Evolutionary conservation across 2,329 filamentous ascomycete species (phyloP).

Genomic region (Apiospora sp.): DNA sequence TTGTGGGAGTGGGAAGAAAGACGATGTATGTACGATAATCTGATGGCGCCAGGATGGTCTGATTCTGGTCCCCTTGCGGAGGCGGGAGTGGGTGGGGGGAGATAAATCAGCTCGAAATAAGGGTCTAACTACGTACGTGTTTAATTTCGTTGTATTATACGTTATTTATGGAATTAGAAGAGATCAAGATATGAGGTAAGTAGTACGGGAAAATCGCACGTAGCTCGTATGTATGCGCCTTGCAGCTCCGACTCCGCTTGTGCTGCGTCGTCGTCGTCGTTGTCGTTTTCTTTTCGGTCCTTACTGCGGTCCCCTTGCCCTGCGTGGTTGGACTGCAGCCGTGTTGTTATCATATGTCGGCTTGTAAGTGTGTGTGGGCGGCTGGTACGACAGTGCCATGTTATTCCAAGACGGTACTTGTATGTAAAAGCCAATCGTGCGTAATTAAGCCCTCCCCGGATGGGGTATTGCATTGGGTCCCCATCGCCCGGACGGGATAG

Average conservation of each 20-base stretch:
- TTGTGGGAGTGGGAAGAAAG: neutral
- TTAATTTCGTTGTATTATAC: neutral
- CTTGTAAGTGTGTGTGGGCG: too few relatives aligned
- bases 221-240: too few relatives aligned
- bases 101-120: neutral
- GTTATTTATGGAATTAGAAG: too few relatives aligned
- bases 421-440: neutral
- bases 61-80: neutral
- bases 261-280: neutral
- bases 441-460: neutral
- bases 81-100: neutral
- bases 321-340: too few relatives aligned
- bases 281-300: neutral
- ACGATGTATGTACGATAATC: slow-evolving; percentile 9
- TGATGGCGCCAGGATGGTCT: slow-evolving; percentile 8
- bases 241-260: neutral
- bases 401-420: neutral
- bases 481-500: neutral
- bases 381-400: neutral
- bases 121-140: neutral
- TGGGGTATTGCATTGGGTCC: neutral
- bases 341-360: too few relatives aligned
- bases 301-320: neutral
- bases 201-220: too few relatives aligned
- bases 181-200: too few relatives aligned